phyloP scores from a whole-genome alignment of 2,329 filamentous ascomycete genomes.

The Apiospora rasikravindrae region DNA sequence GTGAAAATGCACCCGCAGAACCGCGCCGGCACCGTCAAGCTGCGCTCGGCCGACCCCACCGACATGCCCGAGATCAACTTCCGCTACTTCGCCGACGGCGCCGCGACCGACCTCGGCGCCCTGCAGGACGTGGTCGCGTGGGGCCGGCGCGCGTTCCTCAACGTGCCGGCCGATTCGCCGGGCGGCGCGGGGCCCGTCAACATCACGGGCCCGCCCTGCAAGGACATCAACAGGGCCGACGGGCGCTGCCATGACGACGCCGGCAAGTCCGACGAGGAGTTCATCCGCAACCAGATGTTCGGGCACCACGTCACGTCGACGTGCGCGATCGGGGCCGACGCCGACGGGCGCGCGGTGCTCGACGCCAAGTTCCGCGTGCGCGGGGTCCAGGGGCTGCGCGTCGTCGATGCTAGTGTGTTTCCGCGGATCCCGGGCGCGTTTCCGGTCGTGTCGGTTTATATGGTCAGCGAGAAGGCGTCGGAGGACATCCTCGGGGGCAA shows the following conservation, averaged over 20 bases:
- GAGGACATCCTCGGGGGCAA: conserved; percentile 20
- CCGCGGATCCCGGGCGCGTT: conserved; percentile 49
- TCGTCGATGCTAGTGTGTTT: conserved; percentile 60
- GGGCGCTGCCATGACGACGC: conserved; percentile 2
- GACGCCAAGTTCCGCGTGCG: conserved; percentile 59
- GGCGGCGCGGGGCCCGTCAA: conserved; percentile 18
- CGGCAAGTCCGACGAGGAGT: conserved; percentile 38
- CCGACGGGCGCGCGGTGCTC: conserved; percentile 57
- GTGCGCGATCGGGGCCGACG: conserved; percentile 56
- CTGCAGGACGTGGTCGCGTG: conserved; percentile 30
- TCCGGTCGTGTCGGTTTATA: conserved; percentile 53
- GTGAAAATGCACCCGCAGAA: conserved; percentile 53
- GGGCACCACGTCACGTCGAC: conserved; percentile 62
- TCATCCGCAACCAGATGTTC: conserved; percentile 49
- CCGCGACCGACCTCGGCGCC: conserved; percentile 49
- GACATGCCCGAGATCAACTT: conserved; percentile 69
- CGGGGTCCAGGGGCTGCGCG: conserved; percentile 55
- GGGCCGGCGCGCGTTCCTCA: conserved; percentile 17
- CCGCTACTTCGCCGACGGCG: conserved; percentile 57
- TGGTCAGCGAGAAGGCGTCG: conserved; percentile 60
- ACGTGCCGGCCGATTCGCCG: conserved; percentile 9
- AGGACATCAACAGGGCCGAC: background rate
- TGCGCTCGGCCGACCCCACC: conserved; percentile 60
- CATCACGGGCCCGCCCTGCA: conserved; percentile 15
- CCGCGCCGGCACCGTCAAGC: conserved; percentile 51